phyloP scores from a whole-genome alignment of 2,329 filamentous ascomycete genomes.

The Cordyceps militaris region DNA sequence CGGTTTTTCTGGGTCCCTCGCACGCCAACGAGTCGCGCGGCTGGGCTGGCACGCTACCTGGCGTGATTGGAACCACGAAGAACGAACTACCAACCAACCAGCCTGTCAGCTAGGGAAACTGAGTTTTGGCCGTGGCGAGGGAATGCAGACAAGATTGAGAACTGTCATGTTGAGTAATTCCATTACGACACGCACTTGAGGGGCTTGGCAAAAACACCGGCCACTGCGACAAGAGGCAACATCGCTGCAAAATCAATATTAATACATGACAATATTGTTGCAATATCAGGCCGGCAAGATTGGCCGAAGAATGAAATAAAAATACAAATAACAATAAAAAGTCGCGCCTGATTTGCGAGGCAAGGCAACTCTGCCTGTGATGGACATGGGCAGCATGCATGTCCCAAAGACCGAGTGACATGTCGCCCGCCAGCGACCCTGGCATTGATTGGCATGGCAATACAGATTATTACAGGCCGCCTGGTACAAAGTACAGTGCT shows the following conservation, averaged over 20 bases:
- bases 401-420: not conserved
- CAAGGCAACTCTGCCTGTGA: no score
- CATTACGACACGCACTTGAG: not conserved
- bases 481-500: not conserved
- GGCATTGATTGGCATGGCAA: no score
- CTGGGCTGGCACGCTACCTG: not conserved
- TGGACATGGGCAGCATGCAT: not conserved
- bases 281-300: not conserved
- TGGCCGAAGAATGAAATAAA: not conserved
- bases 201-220: not conserved
- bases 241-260: not conserved
- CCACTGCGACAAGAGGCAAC: constrained; percentile 4
- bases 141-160: not conserved
- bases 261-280: not conserved
- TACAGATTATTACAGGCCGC: no score
- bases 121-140: constrained; percentile 7
- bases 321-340: not conserved
- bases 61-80: not conserved
- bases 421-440: not conserved
- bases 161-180: not conserved
- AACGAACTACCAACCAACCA: not conserved
- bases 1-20: not conserved
- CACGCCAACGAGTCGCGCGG: constrained; percentile 6
- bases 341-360: no score
- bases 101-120: not conserved